phyloP scores from a whole-genome alignment of 2,329 filamentous ascomycete species.

The Colletotrichum cuscutae region DNA sequence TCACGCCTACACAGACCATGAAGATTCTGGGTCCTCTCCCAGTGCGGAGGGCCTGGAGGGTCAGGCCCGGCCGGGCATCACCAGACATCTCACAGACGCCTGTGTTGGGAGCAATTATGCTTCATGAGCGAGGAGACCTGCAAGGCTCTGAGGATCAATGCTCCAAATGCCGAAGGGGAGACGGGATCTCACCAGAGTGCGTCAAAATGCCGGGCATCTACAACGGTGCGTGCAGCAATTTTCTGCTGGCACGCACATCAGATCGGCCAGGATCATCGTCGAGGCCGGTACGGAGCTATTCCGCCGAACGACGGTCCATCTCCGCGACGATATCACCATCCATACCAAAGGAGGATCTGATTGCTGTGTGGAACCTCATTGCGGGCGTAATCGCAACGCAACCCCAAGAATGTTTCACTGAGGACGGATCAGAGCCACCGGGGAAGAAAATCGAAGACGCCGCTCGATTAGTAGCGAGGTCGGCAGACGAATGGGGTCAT shows the following conservation, averaged over 20 bases:
- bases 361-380: slow-evolving; percentile 42
- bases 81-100: slow-evolving; percentile 8
- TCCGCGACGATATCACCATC: slow-evolving; percentile 34
- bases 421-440: slow-evolving; percentile 50
- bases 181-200: slow-evolving; percentile 40
- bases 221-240: slow-evolving; percentile 40
- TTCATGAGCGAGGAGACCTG: slow-evolving; percentile 40
- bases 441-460: slow-evolving; percentile 41
- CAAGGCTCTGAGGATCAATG: slow-evolving; percentile 36
- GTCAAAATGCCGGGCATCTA: slow-evolving; percentile 36
- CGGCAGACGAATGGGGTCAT: slow-evolving; percentile 40
- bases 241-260: slow-evolving; percentile 37
- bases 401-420: slow-evolving; percentile 91
- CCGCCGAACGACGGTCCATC: slow-evolving; percentile 27
- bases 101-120: slow-evolving; percentile 39
- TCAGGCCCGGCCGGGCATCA: not conserved
- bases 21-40: slow-evolving; percentile 1
- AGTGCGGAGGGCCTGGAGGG: slow-evolving; percentile 19
- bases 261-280: not conserved
- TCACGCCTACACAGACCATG: not conserved
- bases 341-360: slow-evolving; percentile 39
- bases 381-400: slow-evolving; percentile 93
- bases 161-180: slow-evolving; percentile 37
- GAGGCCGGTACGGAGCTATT: slow-evolving; percentile 28
- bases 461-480: slow-evolving; percentile 40